Percentiles rank a stretch among this genome's conserved stretches.
These are phyloP conservation scores for Pichia sp. DNA, from an alignment of 1,139 yeast genomes.

Conservation along the genomic window DNA sequence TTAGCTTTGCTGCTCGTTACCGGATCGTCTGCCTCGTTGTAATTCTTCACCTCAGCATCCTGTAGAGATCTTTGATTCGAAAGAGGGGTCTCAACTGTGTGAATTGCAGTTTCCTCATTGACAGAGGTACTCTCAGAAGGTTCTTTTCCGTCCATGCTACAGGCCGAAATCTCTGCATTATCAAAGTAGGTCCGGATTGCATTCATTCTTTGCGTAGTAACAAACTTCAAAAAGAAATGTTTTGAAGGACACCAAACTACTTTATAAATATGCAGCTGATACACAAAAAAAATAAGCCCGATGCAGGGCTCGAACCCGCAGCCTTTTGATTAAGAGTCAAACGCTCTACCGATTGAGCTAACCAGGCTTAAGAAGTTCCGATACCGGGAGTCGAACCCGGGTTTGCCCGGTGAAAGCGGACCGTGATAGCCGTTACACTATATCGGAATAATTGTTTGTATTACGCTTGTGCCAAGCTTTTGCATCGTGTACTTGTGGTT, in stretches of 20 bases:
- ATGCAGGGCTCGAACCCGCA: slow-evolving; percentile 35
- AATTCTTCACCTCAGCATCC: too few species aligned
- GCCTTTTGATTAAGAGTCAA: slow-evolving; percentile 32
- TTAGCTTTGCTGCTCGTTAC: too few species aligned
- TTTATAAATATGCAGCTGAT: not conserved
- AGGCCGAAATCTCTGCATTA: too few species aligned
- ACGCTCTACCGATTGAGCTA: slow-evolving; percentile 32
- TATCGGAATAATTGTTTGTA: slow-evolving; percentile 34
- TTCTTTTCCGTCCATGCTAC: too few species aligned
- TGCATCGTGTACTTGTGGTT: too few species aligned
- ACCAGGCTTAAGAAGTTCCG: slow-evolving; percentile 33
- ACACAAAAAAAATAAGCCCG: slow-evolving; percentile 22
- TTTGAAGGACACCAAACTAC: not conserved
- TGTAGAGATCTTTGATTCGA: too few species aligned
- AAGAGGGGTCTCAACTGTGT: too few species aligned
- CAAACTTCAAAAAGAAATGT: not conserved
- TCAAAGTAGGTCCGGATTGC: too few species aligned
- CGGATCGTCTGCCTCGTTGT: too few species aligned
- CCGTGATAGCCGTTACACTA: slow-evolving; percentile 71
- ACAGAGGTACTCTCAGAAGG: not conserved
- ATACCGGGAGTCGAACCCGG: slow-evolving; percentile 74
- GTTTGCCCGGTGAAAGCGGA: slow-evolving; percentile 70
- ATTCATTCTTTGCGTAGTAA: too few species aligned
- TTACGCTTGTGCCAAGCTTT: too few species aligned
- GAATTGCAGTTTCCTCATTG: not conserved